phyloP scores from a whole-genome alignment of 345 rosid species.

The Noccaea bulbosa region DNA sequence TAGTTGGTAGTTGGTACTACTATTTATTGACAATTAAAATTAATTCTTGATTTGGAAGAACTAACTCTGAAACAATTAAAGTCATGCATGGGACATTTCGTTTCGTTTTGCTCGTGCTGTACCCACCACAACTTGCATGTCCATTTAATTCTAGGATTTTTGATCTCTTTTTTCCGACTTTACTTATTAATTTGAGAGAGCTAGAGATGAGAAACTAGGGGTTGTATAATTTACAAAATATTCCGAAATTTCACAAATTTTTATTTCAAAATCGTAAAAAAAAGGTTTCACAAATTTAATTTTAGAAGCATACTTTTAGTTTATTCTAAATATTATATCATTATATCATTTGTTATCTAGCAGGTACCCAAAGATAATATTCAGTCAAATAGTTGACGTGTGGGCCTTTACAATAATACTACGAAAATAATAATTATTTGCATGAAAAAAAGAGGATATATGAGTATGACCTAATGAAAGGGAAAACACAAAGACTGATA shows the following conservation, averaged over 20 bases:
- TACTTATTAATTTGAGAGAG: not conserved
- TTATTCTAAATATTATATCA: not conserved
- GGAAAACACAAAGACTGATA: conserved; percentile 12
- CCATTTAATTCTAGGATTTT: conserved; percentile 24
- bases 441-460: not conserved
- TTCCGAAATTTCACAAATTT: not conserved
- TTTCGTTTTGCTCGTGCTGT: conserved; percentile 38
- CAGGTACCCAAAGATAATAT: not conserved
- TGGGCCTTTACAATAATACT: conserved; percentile 12
- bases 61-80: conserved; percentile 36
- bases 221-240: no score
- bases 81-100: conserved; percentile 42
- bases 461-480: conserved; percentile 6
- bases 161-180: not conserved
- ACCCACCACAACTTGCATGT: conserved; percentile 28
- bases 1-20: conserved; percentile 27
- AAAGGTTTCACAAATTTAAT: not conserved
- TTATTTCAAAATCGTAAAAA: not conserved
- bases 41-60: conserved; percentile 43
- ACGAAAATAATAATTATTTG: not conserved
- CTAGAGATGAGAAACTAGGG: not conserved
- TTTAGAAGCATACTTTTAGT: not conserved
- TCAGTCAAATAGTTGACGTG: conserved; percentile 7
- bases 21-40: conserved; percentile 33
- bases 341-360: not conserved